phyloP scores from a whole-genome alignment of 768 basidiomycete species.

The Candolleomyces efflorescens region DNA sequence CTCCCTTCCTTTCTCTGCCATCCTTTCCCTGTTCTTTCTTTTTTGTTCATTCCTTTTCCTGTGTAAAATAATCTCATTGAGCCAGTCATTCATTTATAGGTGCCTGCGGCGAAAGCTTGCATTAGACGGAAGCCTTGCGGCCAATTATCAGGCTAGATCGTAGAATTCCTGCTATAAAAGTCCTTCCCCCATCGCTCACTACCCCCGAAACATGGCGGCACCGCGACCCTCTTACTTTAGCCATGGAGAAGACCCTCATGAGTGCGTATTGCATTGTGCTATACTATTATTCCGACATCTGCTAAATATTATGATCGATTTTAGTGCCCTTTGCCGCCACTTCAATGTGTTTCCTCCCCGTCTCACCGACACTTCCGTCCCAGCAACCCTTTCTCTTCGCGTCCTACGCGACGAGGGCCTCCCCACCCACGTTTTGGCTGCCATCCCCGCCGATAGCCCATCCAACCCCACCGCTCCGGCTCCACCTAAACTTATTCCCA shows the following conservation, averaged over 20 bases:
- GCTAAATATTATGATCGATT: neutral
- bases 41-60: slow-evolving; percentile 1
- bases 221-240: slow-evolving; percentile 29
- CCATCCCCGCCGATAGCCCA: slow-evolving; percentile 28
- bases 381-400: slow-evolving; percentile 44
- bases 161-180: neutral
- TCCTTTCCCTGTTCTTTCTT: slow-evolving; percentile 10
- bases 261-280: slow-evolving; percentile 25
- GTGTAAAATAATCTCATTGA: neutral
- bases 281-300: neutral
- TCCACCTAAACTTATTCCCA: slow-evolving; percentile 46
- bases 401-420: slow-evolving; percentile 39
- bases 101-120: neutral
- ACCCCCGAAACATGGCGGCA: slow-evolving; percentile 10
- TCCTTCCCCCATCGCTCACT: neutral
- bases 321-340: slow-evolving; percentile 41
- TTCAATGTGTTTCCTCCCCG: slow-evolving; percentile 31
- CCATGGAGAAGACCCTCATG: slow-evolving; percentile 25
- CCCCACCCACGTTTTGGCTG: slow-evolving; percentile 57
- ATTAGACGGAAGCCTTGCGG: neutral
- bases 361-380: slow-evolving; percentile 24
- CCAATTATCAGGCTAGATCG: neutral
- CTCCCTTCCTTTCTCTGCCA: slow-evolving; percentile 10
- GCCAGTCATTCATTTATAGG: neutral
- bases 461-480: slow-evolving; percentile 9